Evolutionary conservation across 768 basidiomycete species (phyloP), one percentile per base, ranked within the genome.

Genomic region (Exidia glandulosa): DNA sequence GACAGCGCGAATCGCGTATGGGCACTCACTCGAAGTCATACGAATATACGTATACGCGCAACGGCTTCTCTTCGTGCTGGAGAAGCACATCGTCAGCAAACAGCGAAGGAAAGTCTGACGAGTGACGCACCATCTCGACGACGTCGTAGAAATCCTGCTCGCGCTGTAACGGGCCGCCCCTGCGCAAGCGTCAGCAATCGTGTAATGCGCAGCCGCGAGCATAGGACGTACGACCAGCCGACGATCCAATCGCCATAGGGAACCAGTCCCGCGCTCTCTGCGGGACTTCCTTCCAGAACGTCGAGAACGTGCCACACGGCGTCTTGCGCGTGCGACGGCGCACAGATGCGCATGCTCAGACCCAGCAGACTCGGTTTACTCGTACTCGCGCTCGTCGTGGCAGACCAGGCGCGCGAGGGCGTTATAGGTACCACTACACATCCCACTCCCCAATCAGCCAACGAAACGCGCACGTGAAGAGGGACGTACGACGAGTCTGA

Each of bases 231-330:
- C 16, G 92, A 91, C 90, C 95, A 99, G 23, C 95, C 95, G 67
- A 86, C 76, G 65, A 85, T 82, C 76, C 82, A 85, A 70, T 85
- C 82, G 32, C 81, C 79, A 76, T 90, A 94, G 1, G 95, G 95
- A n/a, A 99, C 96, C 10, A 98, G 82, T 2, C 94, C 95, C 5
- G 94, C 93, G 66, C 88, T 90, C 76, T 98, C 94, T 9, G 95
- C 96, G 7, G 96, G 96, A 63, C 88, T 90, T 23, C 93, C 95
- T 71, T 99, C 95, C 45, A 95, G 74, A 14, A 99, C 93, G 68
- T 99, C 96, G 52, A 99, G 78, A 41, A 99, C 93, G 72, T 98
- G 96, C 94, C 96, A 99, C 3, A 99, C 94, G 63, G 88, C 90
- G 68, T 97, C 94, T n/a, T 90, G 76, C 16, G 95, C 88, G 57